phyloP scores from a whole-genome alignment of 2,329 filamentous ascomycete species.

The Fusarium algeriense region DNA sequence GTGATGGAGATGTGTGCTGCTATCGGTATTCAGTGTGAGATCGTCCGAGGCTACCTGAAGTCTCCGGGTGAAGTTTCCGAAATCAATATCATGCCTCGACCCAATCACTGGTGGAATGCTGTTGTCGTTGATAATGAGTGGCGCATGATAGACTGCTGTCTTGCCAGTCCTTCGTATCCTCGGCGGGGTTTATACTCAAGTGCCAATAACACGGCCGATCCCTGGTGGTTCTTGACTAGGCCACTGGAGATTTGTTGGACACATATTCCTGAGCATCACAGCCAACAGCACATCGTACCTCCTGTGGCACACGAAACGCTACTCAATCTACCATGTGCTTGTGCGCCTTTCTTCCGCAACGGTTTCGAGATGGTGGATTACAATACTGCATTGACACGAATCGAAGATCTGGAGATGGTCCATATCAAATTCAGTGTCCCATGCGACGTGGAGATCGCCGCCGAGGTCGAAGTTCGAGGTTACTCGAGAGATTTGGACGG shows the following conservation, averaged over 20 bases:
- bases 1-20: constrained; percentile 95
- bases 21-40: constrained; percentile 87
- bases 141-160: constrained; percentile 94
- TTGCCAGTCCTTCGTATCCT: constrained; percentile 92
- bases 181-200: constrained; percentile 82
- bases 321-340: constrained; percentile 86
- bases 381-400: constrained; percentile 85
- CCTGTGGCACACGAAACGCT: constrained; percentile 87
- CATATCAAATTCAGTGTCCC: constrained; percentile 91
- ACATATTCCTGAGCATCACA: constrained; percentile 87
- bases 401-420: constrained; percentile 93
- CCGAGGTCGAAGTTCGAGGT: constrained; percentile 88
- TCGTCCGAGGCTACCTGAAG: constrained; percentile 92
- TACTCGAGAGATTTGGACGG: constrained; percentile 88
- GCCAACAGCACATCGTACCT: constrained; percentile 93
- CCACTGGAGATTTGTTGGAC: constrained; percentile 95
- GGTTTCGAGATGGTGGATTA: constrained; percentile 85
- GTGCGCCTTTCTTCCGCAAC: constrained; percentile 89
- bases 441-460: constrained; percentile 88
- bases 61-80: constrained; percentile 86
- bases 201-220: constrained; percentile 78
- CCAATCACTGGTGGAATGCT: constrained; percentile 99
- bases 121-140: constrained; percentile 94
- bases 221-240: constrained; percentile 92
- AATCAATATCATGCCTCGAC: constrained; percentile 81